Evolutionary conservation across 192 early-diverging fungal species (phyloP).

Genomic region (Rhizophagus clarus): DNA sequence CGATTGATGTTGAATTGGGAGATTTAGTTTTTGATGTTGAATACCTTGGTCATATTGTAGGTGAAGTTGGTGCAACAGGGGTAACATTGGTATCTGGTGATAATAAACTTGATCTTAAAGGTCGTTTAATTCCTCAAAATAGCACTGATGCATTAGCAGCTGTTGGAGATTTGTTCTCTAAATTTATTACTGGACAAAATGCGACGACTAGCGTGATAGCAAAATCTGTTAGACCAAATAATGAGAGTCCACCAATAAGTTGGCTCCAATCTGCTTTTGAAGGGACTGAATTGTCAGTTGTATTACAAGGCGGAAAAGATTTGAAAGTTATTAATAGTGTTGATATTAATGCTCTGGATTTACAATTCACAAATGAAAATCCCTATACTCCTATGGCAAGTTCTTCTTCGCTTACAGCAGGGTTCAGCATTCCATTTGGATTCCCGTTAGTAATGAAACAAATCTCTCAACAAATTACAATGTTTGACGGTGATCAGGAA

Average conservation of each 20-base stretch:
- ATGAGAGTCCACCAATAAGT: slow-evolving; percentile 37
- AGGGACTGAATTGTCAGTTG: slow-evolving; percentile 54
- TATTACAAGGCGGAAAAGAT: slow-evolving; percentile 41
- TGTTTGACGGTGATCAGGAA: slow-evolving; percentile 40
- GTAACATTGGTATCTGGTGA: slow-evolving; percentile 42
- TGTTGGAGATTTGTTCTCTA: slow-evolving; percentile 53
- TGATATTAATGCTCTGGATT: slow-evolving; percentile 53
- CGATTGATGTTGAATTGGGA: slow-evolving; percentile 58
- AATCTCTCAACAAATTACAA: slow-evolving; percentile 54
- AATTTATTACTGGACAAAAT: slow-evolving; percentile 53
- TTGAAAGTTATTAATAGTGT: slow-evolving; percentile 57
- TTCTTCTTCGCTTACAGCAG: slow-evolving; percentile 49
- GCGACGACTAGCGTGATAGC: slow-evolving; percentile 52
- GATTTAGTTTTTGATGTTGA: slow-evolving; percentile 55
- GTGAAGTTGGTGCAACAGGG: slow-evolving; percentile 47
- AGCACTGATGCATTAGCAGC: slow-evolving; percentile 45
- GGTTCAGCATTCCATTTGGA: slow-evolving; percentile 62
- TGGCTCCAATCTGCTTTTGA: slow-evolving; percentile 58
- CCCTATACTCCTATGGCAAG: slow-evolving; percentile 53
- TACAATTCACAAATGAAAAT: slow-evolving; percentile 48
- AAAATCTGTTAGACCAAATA: slow-evolving; percentile 51
- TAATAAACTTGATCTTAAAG: slow-evolving; percentile 55
- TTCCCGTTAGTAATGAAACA: slow-evolving; percentile 61
- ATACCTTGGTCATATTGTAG: slow-evolving; percentile 47
- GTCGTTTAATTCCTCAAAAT: slow-evolving; percentile 53